phyloP scores from a whole-genome alignment of 2,329 filamentous ascomycete species.

The Colletotrichum horii region DNA sequence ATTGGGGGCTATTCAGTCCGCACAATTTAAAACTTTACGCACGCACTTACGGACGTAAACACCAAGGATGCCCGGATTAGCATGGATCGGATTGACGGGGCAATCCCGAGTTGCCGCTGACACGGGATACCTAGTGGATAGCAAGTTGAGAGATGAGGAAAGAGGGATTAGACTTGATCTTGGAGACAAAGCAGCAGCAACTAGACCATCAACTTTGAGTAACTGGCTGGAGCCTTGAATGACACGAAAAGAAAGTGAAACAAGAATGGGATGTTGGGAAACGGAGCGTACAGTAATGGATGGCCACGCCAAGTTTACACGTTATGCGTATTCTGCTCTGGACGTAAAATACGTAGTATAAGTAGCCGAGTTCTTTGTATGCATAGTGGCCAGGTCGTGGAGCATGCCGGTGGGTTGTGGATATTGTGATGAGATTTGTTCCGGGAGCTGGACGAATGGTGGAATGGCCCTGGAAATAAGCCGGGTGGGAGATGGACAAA shows the following conservation, averaged over 20 bases:
- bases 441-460: background rate
- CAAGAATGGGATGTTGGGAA: background rate
- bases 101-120: background rate
- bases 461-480: background rate
- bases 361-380: background rate
- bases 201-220: background rate
- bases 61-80: background rate
- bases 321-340: background rate
- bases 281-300: background rate
- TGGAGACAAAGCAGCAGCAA: background rate
- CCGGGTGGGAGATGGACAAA: background rate
- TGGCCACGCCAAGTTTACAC: background rate
- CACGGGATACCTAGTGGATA: background rate
- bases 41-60: constrained; percentile 7
- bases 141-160: constrained; percentile 1
- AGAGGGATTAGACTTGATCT: constrained; percentile 1
- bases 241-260: background rate
- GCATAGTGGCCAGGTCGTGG: background rate
- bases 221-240: background rate
- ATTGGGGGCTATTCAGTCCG: constrained; percentile 2
- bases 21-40: background rate
- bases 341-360: background rate
- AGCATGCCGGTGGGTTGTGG: background rate
- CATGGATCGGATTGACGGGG: constrained; percentile 5
- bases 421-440: background rate